Percentiles rank a stretch among this genome's conserved stretches.
Evolutionary conservation across 257 asterid species (phyloP).

Genomic region (Linaria vulgaris): DNA sequence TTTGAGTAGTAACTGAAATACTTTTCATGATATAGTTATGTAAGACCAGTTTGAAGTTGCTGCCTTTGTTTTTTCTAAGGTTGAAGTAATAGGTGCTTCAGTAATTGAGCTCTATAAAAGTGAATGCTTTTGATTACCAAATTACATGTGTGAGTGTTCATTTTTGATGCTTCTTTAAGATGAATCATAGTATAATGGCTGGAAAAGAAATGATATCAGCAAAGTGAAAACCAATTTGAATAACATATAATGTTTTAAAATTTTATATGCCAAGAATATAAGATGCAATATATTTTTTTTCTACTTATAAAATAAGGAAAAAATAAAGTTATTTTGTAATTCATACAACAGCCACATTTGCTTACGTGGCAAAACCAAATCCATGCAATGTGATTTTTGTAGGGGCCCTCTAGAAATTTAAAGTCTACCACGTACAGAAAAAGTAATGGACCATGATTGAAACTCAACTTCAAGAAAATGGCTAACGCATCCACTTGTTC

Average conservation of each 20-base stretch:
- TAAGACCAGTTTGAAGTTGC: slow-evolving; percentile 7
- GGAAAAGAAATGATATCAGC: too few relatives aligned
- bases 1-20: slow-evolving; percentile 3
- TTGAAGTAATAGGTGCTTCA: slow-evolving; percentile 17
- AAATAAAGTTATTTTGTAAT: too few relatives aligned
- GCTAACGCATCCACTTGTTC: slow-evolving; percentile 21
- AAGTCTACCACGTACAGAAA: neutral
- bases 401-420: slow-evolving; percentile 9
- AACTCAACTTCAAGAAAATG: slow-evolving; percentile 19
- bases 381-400: slow-evolving; percentile 11
- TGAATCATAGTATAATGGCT: too few relatives aligned
- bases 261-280: too few relatives aligned
- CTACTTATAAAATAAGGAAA: too few relatives aligned
- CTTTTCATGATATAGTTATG: slow-evolving; percentile 12
- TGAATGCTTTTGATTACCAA: too few relatives aligned
- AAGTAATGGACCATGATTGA: neutral
- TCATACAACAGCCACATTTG: neutral
- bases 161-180: too few relatives aligned
- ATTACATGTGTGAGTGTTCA: too few relatives aligned
- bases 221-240: too few relatives aligned
- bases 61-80: neutral
- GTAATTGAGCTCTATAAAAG: too few relatives aligned
- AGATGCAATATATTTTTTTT: too few relatives aligned
- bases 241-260: too few relatives aligned
- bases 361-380: slow-evolving; percentile 33